Percentiles rank a stretch among this genome's conserved stretches.
phyloP scores from a whole-genome alignment of 768 basidiomycete genomes.

The Dacryopinax primogenitus region DNA sequence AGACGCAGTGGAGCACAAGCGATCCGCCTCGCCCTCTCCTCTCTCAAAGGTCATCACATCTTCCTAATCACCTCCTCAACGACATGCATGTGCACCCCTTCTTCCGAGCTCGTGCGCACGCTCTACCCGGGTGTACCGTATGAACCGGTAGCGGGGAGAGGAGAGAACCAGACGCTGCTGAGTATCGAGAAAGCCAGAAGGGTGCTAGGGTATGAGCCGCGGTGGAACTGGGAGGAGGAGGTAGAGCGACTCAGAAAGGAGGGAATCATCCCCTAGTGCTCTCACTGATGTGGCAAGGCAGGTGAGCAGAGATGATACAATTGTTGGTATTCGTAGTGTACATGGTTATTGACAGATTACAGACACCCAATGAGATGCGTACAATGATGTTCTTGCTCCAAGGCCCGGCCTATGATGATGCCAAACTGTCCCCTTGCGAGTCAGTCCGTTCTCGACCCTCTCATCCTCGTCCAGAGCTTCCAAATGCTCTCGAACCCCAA shows the following conservation, averaged over 20 bases:
- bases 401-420: no score
- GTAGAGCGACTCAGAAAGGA: conserved; percentile 16
- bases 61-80: conserved; percentile 19
- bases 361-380: no score
- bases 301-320: neutral
- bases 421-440: no score
- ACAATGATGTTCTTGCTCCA: no score
- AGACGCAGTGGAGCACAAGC: conserved; percentile 15
- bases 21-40: conserved; percentile 13
- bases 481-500: neutral
- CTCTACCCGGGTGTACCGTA: conserved; percentile 16
- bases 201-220: conserved; percentile 32
- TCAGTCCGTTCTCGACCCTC: no score
- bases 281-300: neutral
- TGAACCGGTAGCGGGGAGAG: conserved; percentile 1
- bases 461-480: neutral
- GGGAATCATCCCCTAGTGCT: neutral
- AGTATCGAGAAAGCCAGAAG: conserved; percentile 18
- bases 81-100: conserved; percentile 16
- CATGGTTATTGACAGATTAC: neutral
- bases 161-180: conserved; percentile 16
- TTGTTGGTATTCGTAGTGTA: neutral
- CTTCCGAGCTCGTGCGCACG: conserved; percentile 15
- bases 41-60: conserved; percentile 15
- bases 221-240: conserved; percentile 56